phyloP scores from a whole-genome alignment of 192 early-diverging fungal genomes.

The Coemansia sp. region DNA sequence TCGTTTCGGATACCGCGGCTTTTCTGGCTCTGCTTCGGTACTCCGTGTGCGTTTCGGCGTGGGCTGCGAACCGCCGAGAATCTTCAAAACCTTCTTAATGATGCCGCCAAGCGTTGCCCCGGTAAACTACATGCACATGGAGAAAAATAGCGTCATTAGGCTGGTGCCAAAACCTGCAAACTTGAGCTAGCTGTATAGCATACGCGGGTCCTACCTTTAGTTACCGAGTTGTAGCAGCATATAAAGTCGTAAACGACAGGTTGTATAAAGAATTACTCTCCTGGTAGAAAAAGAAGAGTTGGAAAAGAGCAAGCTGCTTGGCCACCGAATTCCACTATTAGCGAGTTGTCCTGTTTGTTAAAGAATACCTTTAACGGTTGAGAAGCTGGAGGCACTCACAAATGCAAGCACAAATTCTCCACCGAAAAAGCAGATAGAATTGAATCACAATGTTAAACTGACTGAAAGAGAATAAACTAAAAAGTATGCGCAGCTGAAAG shows the following conservation, averaged over 20 bases:
- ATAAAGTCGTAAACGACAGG: neutral
- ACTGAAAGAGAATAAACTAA: neutral
- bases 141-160: neutral
- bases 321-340: neutral
- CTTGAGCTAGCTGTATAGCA: neutral
- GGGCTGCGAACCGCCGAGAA: constrained; percentile 46
- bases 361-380: neutral
- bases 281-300: neutral
- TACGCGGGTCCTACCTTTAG: neutral
- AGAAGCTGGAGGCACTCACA: constrained; percentile 2
- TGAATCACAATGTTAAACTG: constrained; percentile 1
- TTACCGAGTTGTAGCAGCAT: constrained; percentile 1
- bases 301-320: neutral
- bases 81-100: constrained; percentile 17
- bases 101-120: neutral
- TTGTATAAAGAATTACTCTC: neutral
- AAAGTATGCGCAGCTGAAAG: neutral
- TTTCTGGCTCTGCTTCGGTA: constrained; percentile 21
- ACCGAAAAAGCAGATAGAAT: neutral
- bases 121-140: neutral
- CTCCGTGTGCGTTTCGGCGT: constrained; percentile 49
- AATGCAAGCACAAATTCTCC: neutral
- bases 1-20: constrained; percentile 32
- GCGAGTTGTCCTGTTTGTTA: neutral
- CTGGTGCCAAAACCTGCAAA: neutral